phyloP scores from a whole-genome alignment of 2,329 filamentous ascomycete genomes.

The Leptographium galeiforme region DNA sequence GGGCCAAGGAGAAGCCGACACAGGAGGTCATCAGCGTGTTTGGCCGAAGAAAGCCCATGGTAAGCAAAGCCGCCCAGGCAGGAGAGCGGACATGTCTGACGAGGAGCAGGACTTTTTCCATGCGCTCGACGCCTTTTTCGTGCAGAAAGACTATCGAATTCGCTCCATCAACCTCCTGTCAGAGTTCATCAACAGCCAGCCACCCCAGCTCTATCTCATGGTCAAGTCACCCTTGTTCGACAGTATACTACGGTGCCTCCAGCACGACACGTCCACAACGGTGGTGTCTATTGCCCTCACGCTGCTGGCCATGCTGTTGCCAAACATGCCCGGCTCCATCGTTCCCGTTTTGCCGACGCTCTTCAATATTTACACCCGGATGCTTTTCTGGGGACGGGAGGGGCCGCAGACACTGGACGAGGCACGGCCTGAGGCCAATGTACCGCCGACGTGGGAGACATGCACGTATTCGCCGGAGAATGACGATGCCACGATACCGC shows the following conservation, averaged over 20 bases:
- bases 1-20: slow-evolving; percentile 35
- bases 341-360: slow-evolving; percentile 56
- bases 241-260: slow-evolving; percentile 59
- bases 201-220: slow-evolving; percentile 66
- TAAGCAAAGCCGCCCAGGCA: slow-evolving; percentile 7
- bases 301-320: slow-evolving; percentile 66
- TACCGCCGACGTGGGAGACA: slow-evolving; percentile 45
- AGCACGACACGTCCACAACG: slow-evolving; percentile 64
- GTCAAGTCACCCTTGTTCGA: slow-evolving; percentile 59
- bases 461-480: slow-evolving; percentile 46
- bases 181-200: slow-evolving; percentile 60
- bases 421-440: slow-evolving; percentile 20
- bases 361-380: slow-evolving; percentile 68
- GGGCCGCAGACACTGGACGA: slow-evolving; percentile 24
- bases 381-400: slow-evolving; percentile 64
- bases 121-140: slow-evolving; percentile 51
- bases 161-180: slow-evolving; percentile 54
- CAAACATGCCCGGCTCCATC: slow-evolving; percentile 63
- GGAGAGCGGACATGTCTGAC: not conserved
- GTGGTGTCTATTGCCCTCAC: slow-evolving; percentile 64
- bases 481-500: slow-evolving; percentile 46
- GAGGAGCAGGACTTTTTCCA: slow-evolving; percentile 46
- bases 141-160: slow-evolving; percentile 49
- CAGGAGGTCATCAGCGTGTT: slow-evolving; percentile 40
- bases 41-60: slow-evolving; percentile 56